Evolutionary conservation across 2,329 filamentous ascomycete genomes (phyloP), one percentile per base, ranked within the genome.

Genomic region (Fusarium aywerte): DNA sequence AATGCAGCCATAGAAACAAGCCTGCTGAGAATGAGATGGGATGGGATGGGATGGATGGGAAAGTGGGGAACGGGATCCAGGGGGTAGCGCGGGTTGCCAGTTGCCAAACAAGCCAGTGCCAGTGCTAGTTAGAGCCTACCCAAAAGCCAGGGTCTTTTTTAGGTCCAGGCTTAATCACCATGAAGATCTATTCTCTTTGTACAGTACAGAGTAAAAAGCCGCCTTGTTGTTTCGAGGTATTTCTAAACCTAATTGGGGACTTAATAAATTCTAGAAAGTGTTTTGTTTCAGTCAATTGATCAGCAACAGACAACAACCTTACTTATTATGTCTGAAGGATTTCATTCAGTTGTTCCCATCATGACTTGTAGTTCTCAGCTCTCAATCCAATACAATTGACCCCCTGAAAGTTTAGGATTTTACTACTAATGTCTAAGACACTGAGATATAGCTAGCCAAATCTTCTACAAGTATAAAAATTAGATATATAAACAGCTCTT

Each of bases 161-260:
- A 21, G 58, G 29, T 39, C 42, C 18, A 65, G 59, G 32, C 45
- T 51, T 51, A 51, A 31, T 43, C 27, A 47, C 36, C 33, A 62
- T 63, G 43, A 63, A 61, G 61, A 68, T 68, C 60, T 68, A 39
- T 43, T 27, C 47, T n/a, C n/a, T n/a, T n/a, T n/a, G n/a, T n/a
- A n/a, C n/a, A n/a, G n/a, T n/a, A n/a, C n/a, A n/a, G n/a, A n/a
- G 40, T 51, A 52, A 54, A 11, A 33, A 33, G 21, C 23, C 21
- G 43, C 31, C 15, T n/a, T n/a, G n/a, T 18, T n/a, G 44, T 47
- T 47, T 47, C 44, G 29, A 47, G 31, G 31, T 33, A 48, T 57
- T 27, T 60, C 29, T 50, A 40, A 54, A 57, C 44, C 56, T 48
- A 53, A 44, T 27, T 25, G 39, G 18, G n/a, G 12, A 47, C 38